Evolutionary conservation across 805 yeast genomes (phyloP), one percentile per base, ranked within the genome.

Genomic region (Wickerhamomyces xylosicus): DNA sequence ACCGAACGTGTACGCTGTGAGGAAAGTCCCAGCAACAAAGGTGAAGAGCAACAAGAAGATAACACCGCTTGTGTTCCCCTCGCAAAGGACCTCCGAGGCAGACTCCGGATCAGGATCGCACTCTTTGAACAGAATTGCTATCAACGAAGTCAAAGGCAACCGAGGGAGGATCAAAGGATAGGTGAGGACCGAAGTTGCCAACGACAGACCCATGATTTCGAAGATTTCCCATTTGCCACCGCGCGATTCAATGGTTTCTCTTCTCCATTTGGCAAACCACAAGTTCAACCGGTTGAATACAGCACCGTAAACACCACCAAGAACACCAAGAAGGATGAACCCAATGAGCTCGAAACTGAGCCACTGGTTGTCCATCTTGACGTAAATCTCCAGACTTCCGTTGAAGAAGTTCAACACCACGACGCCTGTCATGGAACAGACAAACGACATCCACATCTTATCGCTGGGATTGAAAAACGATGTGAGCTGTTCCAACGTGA

Each of bases 371-470:
- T 72, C 72, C 45, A 79, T 83, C n/a, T 74, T 76, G 47, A 72
- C 78, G 37, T 81, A 71, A n/a, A 74, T 68, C 37, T 77, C 76
- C 34, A 61, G 56, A 3, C 71, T 71, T 4, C 67, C 66, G 35
- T 68, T 61, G 44, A 71, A 72, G 10, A 48, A 40, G 46, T 74
- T 72, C 20, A 85, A 55, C 0, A 81, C 66, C 2, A 81, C 71
- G 13, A 81, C 79, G 2, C 86, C 79, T 10, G 79, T 62, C 48
- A 86, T 82, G 1, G 95, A 79, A 48, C 85, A 76, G 3, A 84
- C 80, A 58, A 85, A 86, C 6, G 87, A 74, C 48, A 77, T 78
- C 95, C 95, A 85, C 77, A 85, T 73, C 43, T 79, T 67, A 43
- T 69, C 72, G 20, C 74, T 74, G 17, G 79, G 74, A 36, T 71